Percentiles rank a stretch among this genome's conserved stretches.
phyloP scores from a whole-genome alignment of 2,329 filamentous ascomycete genomes.

The Colletotrichum tanaceti region DNA sequence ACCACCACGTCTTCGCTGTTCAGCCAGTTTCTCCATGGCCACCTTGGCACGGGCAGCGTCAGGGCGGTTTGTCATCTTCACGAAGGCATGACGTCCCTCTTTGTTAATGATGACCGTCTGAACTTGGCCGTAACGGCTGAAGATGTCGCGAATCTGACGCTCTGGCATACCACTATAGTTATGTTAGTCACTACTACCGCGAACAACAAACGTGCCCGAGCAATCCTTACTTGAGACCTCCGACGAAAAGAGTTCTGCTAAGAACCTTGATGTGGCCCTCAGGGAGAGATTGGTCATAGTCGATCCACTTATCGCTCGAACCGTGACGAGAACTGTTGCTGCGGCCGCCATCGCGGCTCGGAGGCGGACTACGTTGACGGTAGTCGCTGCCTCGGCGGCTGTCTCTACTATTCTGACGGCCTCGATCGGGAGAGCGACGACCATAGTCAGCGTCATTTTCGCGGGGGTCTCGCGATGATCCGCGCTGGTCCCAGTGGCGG shows the following conservation, averaged over 20 bases:
- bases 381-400: slow-evolving; percentile 74
- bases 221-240: slow-evolving; percentile 83
- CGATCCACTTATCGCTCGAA: slow-evolving; percentile 74
- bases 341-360: slow-evolving; percentile 67
- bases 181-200: slow-evolving; percentile 44
- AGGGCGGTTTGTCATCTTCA: slow-evolving; percentile 94
- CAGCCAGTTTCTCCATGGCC: slow-evolving; percentile 81
- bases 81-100: slow-evolving; percentile 97
- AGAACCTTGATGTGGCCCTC: slow-evolving; percentile 88
- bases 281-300: slow-evolving; percentile 80
- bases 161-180: slow-evolving; percentile 74
- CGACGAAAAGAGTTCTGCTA: slow-evolving; percentile 95
- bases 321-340: slow-evolving; percentile 66
- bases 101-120: slow-evolving; percentile 99
- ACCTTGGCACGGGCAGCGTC: slow-evolving; percentile 87
- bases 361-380: slow-evolving; percentile 85
- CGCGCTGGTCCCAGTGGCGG: slow-evolving; percentile 75
- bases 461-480: slow-evolving; percentile 71
- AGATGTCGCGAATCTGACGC: slow-evolving; percentile 82
- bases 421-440: slow-evolving; percentile 73
- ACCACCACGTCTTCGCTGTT: slow-evolving; percentile 53
- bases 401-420: slow-evolving; percentile 65
- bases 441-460: slow-evolving; percentile 81
- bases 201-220: slow-evolving; percentile 19
- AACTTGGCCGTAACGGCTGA: slow-evolving; percentile 84